Evolutionary conservation across 169 alveolate species (phyloP).

Genomic region (Besnoitia besnoiti): DNA sequence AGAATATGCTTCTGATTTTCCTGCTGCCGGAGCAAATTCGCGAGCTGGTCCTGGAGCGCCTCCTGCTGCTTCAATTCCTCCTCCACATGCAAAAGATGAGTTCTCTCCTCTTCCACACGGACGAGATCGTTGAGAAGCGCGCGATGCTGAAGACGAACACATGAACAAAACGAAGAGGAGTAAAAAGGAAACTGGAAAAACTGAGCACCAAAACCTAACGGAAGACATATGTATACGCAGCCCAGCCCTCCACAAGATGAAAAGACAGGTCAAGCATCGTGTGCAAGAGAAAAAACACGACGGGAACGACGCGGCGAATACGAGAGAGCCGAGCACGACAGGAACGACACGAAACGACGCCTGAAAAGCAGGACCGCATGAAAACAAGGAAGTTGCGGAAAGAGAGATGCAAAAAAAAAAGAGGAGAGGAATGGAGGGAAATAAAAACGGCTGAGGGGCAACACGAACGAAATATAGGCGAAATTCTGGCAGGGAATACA

Average conservation of each 20-base stretch:
- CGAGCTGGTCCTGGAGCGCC: not conserved
- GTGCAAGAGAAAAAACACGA: no score
- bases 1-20: not conserved
- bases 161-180: not conserved
- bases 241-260: no score
- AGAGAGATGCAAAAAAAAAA: not conserved
- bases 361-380: no score
- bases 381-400: not conserved
- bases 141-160: not conserved
- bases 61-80: constrained; percentile 15
- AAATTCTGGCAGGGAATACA: no score
- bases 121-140: constrained; percentile 5
- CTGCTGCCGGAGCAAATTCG: not conserved
- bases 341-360: not conserved
- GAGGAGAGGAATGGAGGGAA: no score
- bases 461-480: no score
- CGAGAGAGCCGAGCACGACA: no score
- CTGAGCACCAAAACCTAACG: no score
- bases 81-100: not conserved
- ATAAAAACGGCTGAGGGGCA: no score
- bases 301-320: no score
- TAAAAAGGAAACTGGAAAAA: not conserved
- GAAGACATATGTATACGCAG: no score
- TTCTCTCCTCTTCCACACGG: not conserved
- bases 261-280: no score